These are phyloP conservation scores for Microcera coccophila DNA, from an alignment of 2,329 filamentous ascomycete genomes.

Conservation along the genomic window DNA sequence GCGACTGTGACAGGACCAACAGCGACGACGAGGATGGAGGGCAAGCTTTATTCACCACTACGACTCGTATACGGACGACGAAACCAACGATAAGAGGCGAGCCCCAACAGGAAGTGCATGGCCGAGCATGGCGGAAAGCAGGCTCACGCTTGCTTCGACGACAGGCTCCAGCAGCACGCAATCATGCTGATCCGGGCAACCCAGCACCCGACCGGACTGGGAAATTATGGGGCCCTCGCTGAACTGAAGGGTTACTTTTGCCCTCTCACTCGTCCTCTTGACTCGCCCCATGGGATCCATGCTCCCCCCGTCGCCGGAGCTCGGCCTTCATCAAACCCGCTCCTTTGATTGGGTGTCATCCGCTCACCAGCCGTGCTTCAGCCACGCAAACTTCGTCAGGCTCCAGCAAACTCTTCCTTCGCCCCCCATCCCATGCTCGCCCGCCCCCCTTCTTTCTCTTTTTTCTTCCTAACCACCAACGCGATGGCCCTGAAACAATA, in stretches of 20 bases:
- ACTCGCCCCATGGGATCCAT: conserved; percentile 15
- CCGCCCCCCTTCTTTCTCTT: conserved; percentile 15
- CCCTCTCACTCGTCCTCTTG: conserved; percentile 17
- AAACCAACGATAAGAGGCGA: background rate
- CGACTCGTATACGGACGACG: background rate
- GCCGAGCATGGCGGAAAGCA: background rate
- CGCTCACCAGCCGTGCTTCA: conserved; percentile 20
- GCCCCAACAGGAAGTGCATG: background rate
- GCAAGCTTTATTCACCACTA: too few relatives aligned
- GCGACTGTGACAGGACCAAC: too few relatives aligned
- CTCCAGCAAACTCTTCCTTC: conserved; percentile 25
- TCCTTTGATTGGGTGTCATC: conserved; percentile 6
- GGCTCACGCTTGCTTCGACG: background rate
- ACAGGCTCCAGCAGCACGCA: conserved; percentile 21
- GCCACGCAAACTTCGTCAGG: conserved; percentile 8
- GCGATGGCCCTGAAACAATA: conserved; percentile 25
- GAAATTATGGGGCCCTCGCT: conserved; percentile 26
- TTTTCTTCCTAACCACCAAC: conserved; percentile 18
- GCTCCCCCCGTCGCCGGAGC: conserved; percentile 11
- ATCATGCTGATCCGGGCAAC: conserved; percentile 17
- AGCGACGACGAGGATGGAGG: background rate
- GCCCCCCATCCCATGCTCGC: too few relatives aligned
- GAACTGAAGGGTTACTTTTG: conserved; percentile 20
- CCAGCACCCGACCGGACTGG: conserved; percentile 12
- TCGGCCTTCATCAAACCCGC: background rate